Base-by-base conservation (phyloP, 2,329 filamentous ascomycete species). In the Dothistroma septosporum region DNA sequence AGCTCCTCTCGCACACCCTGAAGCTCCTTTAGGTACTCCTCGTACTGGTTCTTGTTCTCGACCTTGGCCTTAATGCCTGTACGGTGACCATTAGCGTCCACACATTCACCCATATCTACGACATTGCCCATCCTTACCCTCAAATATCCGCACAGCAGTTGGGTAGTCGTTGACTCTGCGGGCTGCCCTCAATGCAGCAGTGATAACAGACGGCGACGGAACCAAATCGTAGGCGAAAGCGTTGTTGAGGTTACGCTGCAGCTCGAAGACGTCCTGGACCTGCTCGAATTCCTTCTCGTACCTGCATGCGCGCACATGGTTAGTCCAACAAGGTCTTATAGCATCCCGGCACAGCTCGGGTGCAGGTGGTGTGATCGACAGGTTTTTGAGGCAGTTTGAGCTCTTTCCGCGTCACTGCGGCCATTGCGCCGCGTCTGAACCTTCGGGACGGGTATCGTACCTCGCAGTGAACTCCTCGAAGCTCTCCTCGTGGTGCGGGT, bases 171-270 rank as follows among this genome's bases (percentile, higher is more conserved):
- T 97, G 76, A 99, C 94, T 78, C 94, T 86, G 78, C 94, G 86
- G 70, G 94, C 94, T 72, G 94, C 94, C 80, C 89, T 92, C 73
- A 99, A 86, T 67, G 94, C 94, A 73, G 94, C 92, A 73, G 86
- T 86, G 78, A 97, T 85, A 76, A 99, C 94, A 70, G 90, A 87
- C 67, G 93, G 87, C 49, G 93, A 94, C 75, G 95, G 94, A 69
- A 99, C 94, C 74, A 99, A 89, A 87, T 99, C 94, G 88, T 99
- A 99, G 76, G 94, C 94, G 82, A 99, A 99, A 77, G 92, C 93
- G 83, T 99, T 99, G 88, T 99, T 99, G 76, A 96, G 85, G 83
- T 96, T 96, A 79, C 92, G 90, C 85, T 92, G 75, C 76, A 99
- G 91, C 87, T 99, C 94, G 79, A 99, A 99, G 76, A 97, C 93